Conservation (phyloP, 202 grass and related monocot species). For the Schoenoplectus tabernaemontani region DNA sequence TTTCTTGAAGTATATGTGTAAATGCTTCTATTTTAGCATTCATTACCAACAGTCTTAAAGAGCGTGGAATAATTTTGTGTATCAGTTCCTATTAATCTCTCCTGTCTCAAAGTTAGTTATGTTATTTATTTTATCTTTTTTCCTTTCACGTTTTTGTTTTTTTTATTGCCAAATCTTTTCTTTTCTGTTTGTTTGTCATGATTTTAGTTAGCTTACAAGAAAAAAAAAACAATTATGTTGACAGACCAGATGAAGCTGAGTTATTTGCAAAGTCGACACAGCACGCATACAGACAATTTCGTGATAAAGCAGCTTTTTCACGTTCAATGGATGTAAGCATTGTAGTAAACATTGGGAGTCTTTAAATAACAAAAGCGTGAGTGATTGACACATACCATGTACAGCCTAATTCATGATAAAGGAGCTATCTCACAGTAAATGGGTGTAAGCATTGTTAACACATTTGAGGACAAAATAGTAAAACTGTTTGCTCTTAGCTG, state of each 20-base stretch:
- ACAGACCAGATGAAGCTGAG: conserved; percentile 70
- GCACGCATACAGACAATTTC: conserved; percentile 69
- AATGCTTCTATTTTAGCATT: background rate
- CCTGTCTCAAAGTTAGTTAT: background rate
- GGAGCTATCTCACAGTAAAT: conserved; percentile 70
- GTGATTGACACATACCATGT: conserved; percentile 63
- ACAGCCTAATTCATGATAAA: conserved; percentile 70
- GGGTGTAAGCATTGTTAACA: conserved; percentile 38
- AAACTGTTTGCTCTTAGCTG: background rate
- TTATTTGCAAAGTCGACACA: conserved; percentile 73
- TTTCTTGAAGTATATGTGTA: background rate
- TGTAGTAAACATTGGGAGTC: background rate
- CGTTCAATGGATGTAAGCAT: conserved; percentile 79
- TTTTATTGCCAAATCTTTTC: background rate
- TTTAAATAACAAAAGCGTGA: background rate
- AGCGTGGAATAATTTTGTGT: background rate
- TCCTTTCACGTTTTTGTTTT: background rate
- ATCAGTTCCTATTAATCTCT: background rate
- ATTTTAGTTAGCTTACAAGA: background rate
- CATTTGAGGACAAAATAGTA: background rate
- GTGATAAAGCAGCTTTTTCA: conserved; percentile 91
- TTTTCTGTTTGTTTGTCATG: background rate
- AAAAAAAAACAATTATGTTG: conserved; percentile 18
- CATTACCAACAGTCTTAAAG: background rate
- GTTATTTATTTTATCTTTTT: background rate